phyloP scores from a whole-genome alignment of 2,329 filamentous ascomycete genomes.

The Penicillium sp. region DNA sequence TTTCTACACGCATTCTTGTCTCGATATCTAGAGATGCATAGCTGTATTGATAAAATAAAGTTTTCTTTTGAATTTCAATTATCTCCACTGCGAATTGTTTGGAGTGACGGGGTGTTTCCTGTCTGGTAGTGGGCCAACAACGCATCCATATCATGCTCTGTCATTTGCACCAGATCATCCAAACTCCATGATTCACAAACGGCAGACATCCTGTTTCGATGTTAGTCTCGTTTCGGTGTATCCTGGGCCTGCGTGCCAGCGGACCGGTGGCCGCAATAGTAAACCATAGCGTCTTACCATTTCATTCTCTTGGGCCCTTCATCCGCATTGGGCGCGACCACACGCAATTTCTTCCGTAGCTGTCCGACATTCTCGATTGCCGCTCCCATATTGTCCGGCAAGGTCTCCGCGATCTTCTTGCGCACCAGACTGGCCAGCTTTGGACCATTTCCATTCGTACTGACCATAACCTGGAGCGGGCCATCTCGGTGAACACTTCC shows the following conservation, averaged over 20 bases:
- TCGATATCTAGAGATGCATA: slow-evolving; percentile 19
- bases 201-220: slow-evolving; percentile 68
- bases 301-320: slow-evolving; percentile 85
- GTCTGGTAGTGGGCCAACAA: slow-evolving; percentile 67
- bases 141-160: slow-evolving; percentile 74
- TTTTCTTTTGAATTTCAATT: slow-evolving; percentile 2
- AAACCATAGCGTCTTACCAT: slow-evolving; percentile 59
- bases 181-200: slow-evolving; percentile 84
- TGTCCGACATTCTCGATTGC: slow-evolving; percentile 80
- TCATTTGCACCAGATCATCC: slow-evolving; percentile 76
- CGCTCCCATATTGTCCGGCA: slow-evolving; percentile 74
- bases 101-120: slow-evolving; percentile 35
- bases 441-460: slow-evolving; percentile 93
- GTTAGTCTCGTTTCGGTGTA: slow-evolving; percentile 2
- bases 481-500: slow-evolving; percentile 92
- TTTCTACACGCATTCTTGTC: slow-evolving; percentile 7
- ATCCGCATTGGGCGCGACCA: slow-evolving; percentile 63
- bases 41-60: slow-evolving; percentile 24
- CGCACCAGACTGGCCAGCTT: slow-evolving; percentile 82
- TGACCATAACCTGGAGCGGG: slow-evolving; percentile 96
- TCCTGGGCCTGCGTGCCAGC: too few species aligned
- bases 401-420: slow-evolving; percentile 66
- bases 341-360: slow-evolving; percentile 70
- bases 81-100: slow-evolving; percentile 29
- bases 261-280: too few species aligned